These are phyloP conservation scores for Lophiotrema nucula DNA, from an alignment of 495 filamentous ascomycete species.

Conservation along the genomic window DNA sequence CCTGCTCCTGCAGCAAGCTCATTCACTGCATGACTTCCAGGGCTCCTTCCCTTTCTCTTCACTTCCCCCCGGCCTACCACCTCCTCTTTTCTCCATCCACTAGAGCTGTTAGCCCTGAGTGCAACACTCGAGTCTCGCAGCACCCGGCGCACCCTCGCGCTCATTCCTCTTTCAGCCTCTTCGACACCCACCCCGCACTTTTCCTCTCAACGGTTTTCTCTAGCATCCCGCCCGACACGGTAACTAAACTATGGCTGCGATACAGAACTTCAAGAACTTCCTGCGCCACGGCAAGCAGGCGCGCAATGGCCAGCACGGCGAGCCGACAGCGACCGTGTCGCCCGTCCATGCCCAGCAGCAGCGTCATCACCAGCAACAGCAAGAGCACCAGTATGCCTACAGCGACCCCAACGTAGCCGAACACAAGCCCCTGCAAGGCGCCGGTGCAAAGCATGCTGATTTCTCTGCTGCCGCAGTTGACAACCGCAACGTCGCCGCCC, in stretches of 20 bases:
- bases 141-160: background rate
- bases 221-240: background rate
- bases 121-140: background rate
- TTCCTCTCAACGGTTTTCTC: background rate
- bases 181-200: background rate
- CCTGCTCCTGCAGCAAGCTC: background rate
- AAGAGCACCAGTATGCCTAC: constrained; percentile 57
- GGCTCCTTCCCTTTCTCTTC: background rate
- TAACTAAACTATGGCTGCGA: constrained; percentile 50
- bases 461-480: constrained; percentile 61
- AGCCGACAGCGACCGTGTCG: constrained; percentile 68
- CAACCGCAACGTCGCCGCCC: constrained; percentile 61
- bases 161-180: background rate
- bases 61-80: background rate
- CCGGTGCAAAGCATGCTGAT: constrained; percentile 37
- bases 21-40: background rate
- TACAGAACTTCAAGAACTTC: constrained; percentile 94
- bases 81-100: too few relatives aligned
- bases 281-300: constrained; percentile 98
- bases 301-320: constrained; percentile 61
- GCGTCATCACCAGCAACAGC: constrained; percentile 48
- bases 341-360: constrained; percentile 66
- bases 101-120: too few relatives aligned
- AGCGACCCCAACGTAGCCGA: constrained; percentile 50
- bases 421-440: constrained; percentile 46